phyloP scores from a whole-genome alignment of 208 protist species.

The Crithidia fasciculata region DNA sequence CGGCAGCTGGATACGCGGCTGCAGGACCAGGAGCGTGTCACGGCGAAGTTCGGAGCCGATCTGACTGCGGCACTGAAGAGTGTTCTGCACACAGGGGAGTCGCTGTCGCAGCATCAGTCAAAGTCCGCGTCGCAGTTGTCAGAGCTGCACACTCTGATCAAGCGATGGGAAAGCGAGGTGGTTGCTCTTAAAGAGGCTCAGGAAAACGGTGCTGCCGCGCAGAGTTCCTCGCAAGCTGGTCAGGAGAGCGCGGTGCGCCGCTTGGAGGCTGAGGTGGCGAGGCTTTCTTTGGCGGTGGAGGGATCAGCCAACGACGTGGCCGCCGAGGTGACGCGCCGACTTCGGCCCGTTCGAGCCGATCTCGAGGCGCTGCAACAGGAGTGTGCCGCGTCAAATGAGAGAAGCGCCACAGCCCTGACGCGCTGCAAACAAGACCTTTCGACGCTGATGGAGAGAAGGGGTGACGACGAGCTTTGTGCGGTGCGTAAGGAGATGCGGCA shows the following conservation, averaged over 20 bases:
- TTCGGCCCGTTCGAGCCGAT: constrained; percentile 8
- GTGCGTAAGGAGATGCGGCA: constrained; percentile 1
- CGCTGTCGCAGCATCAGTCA: constrained; percentile 19
- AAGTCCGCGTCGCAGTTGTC: constrained; percentile 6
- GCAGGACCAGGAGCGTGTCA: constrained; percentile 24
- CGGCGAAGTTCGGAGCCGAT: constrained; percentile 35
- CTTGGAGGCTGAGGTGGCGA: neutral
- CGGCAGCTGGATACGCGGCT: constrained; percentile 23
- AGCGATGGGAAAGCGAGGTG: neutral
- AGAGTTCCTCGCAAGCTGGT: neutral
- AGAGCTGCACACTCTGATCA: constrained; percentile 9
- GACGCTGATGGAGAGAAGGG: neutral
- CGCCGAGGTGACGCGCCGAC: neutral
- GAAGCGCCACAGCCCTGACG: neutral
- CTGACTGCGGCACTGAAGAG: constrained; percentile 39
- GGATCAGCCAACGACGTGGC: neutral
- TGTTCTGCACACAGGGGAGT: constrained; percentile 26
- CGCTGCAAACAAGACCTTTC: neutral
- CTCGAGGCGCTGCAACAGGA: constrained; percentile 12
- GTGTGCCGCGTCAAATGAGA: neutral
- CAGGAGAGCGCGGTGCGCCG: neutral
- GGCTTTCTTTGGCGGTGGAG: constrained; percentile 2
- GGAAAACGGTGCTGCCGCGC: neutral
- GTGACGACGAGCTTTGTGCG: neutral
- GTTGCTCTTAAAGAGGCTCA: neutral